These are phyloP conservation scores for Actinidia polygama DNA, from an alignment of 179 eudicot species.

Conservation along the genomic window DNA sequence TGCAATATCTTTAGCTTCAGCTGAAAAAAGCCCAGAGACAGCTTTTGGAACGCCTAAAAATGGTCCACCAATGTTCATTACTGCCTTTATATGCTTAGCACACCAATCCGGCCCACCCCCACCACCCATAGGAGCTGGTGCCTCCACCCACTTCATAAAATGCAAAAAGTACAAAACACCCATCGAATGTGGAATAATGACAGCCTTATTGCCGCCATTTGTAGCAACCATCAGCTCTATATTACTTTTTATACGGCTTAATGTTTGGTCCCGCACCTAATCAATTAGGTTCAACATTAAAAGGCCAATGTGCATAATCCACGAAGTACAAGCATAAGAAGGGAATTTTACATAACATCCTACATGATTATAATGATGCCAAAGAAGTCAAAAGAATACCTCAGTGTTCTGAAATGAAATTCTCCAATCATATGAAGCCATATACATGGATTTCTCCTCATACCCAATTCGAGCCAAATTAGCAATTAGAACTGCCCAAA, in stretches of 20 bases:
- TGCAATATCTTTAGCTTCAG: slow-evolving; percentile 97
- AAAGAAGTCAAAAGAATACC: slow-evolving; percentile 42
- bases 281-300: slow-evolving; percentile 14
- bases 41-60: slow-evolving; percentile 97
- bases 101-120: slow-evolving; percentile 99
- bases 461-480: slow-evolving; percentile 95
- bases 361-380: neutral
- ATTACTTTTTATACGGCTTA: slow-evolving; percentile 87
- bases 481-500: slow-evolving; percentile 95
- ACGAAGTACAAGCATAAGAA: neutral
- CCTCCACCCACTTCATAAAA: slow-evolving; percentile 99
- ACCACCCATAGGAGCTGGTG: slow-evolving; percentile 99
- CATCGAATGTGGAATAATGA: slow-evolving; percentile 97
- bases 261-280: slow-evolving; percentile 90
- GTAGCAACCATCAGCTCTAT: slow-evolving; percentile 97
- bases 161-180: slow-evolving; percentile 92
- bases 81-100: slow-evolving; percentile 84
- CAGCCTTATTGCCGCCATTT: slow-evolving; percentile 91
- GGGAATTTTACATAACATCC: slow-evolving; percentile 10
- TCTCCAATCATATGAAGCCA: slow-evolving; percentile 99
- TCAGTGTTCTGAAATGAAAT: slow-evolving; percentile 93
- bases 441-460: slow-evolving; percentile 96
- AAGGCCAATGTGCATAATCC: neutral
- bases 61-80: slow-evolving; percentile 97
- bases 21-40: slow-evolving; percentile 90